Base-by-base conservation (phyloP, 2,329 filamentous ascomycete genomes). In the Cordyceps militaris region DNA sequence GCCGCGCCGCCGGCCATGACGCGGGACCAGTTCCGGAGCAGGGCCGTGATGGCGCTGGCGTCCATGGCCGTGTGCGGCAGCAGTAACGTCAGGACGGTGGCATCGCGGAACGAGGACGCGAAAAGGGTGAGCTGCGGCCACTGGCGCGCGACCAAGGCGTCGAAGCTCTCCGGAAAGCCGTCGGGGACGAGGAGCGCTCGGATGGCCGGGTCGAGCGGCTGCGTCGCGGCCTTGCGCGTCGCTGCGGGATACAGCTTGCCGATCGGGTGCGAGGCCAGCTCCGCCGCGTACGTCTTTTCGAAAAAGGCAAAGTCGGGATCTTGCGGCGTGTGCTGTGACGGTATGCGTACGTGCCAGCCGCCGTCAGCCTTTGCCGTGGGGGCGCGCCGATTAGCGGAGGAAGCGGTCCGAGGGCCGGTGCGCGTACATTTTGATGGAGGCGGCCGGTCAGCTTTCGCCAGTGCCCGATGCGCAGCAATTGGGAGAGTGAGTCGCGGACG, bases 61-160 rank as follows among this genome's bases (percentile, higher is more conserved):
- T 80, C 78, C 53, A 73, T 70, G 3, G 79, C 62, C 0, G 72
- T 73, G 63, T 81, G 79, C 8, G 74, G 71, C 66, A 71, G 78
- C 3, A 67, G 67, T 0, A 80, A 60, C 0, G 70, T 68, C 4
- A 81, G 66, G 0, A 81, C 64, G 0, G 78, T 81, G 0, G 75
- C 73, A 58, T 82, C 74, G 7, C 63, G 64, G 62, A 81, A 81
- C 0, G 72, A 71, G 10, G 74, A 71, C 40, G 80, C 66, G 60
- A 77, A 75, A 11, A 81, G 65, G 5, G 71, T 70, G 6, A 81
- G 65, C 62, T 76, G 75, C 0, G 77, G 77, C 26, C 61, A 66
- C 61, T 79, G 76, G 6, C 26, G 46, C 23, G 16, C 23, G 10
- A 44, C 38, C 16, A 57, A 2, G 6, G 32, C 36, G 13, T 50